These are phyloP conservation scores for Taphrina populina DNA, from an alignment of 1,139 yeast species.

Conservation along the genomic window DNA sequence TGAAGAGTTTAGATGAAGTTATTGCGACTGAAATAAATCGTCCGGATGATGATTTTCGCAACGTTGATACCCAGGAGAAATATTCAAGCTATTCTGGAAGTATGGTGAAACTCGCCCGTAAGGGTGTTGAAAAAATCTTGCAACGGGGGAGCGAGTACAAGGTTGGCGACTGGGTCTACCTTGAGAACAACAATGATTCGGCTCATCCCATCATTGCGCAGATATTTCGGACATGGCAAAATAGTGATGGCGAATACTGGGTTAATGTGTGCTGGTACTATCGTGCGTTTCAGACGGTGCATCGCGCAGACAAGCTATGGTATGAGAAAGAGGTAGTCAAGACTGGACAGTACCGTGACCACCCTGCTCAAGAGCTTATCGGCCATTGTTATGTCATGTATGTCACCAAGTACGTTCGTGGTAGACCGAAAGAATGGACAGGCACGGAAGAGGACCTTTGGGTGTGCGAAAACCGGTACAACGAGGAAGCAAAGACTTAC, in stretches of 20 bases:
- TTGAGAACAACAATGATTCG: conserved; percentile 81
- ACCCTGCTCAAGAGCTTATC: conserved; percentile 77
- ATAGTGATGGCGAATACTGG: conserved; percentile 74
- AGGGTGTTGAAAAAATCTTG: conserved; percentile 73
- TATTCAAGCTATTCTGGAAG: conserved; percentile 42
- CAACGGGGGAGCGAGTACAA: conserved; percentile 69
- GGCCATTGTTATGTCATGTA: conserved; percentile 95
- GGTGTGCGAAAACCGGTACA: conserved; percentile 92
- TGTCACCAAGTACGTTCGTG: conserved; percentile 89
- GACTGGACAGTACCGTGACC: conserved; percentile 96
- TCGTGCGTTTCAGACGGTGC: conserved; percentile 96
- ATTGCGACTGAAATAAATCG: conserved; percentile 71
- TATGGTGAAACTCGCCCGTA: conserved; percentile 55
- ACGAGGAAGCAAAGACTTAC: conserved; percentile 83
- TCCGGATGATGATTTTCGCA: conserved; percentile 54
- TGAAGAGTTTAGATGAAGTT: conserved; percentile 58
- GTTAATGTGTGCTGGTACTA: conserved; percentile 97
- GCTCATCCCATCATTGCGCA: conserved; percentile 91
- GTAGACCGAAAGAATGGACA: conserved; percentile 61
- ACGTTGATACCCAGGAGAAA: conserved; percentile 10
- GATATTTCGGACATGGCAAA: conserved; percentile 86
- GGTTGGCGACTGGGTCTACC: conserved; percentile 94
- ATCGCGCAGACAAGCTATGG: conserved; percentile 81
- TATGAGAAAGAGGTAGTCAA: conserved; percentile 93
- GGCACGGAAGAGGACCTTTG: conserved; percentile 74